Evolutionary conservation across 441 rosid genomes (phyloP).

Genomic region (Raphanus hybrid): DNA sequence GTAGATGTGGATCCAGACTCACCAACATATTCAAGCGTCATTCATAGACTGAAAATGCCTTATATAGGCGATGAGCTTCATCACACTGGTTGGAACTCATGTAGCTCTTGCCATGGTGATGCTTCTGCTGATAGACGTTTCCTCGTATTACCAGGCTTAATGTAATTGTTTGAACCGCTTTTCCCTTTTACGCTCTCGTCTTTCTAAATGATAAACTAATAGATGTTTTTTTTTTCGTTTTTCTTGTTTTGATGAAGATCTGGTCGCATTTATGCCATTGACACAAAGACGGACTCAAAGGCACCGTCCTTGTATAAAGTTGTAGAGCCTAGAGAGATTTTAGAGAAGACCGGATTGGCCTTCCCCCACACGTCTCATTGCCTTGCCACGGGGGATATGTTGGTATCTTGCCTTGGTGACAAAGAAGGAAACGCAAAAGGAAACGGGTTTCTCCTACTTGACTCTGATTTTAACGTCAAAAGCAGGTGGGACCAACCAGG

Average conservation of each 20-base stretch:
- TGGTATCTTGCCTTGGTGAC: constrained; percentile 91
- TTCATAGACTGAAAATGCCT: constrained; percentile 81
- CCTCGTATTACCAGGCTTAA: constrained; percentile 71
- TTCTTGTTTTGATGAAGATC: constrained; percentile 58
- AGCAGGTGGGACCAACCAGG: constrained; percentile 97
- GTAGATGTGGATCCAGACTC: constrained; percentile 85
- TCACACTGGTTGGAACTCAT: constrained; percentile 92
- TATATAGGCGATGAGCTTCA: constrained; percentile 86
- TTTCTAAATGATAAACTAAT: too few relatives aligned
- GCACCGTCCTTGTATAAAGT: constrained; percentile 82
- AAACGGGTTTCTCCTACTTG: constrained; percentile 89
- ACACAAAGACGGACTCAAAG: constrained; percentile 62
- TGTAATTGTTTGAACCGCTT: constrained; percentile 45
- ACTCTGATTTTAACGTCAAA: constrained; percentile 81
- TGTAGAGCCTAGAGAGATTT: constrained; percentile 67
- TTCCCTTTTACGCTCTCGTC: neutral
- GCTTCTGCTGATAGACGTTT: constrained; percentile 68
- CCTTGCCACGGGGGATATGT: constrained; percentile 83
- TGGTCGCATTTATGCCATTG: constrained; percentile 73
- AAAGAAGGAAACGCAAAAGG: constrained; percentile 87
- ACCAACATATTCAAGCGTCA: constrained; percentile 66
- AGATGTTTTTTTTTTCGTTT: too few relatives aligned
- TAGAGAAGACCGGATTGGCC: constrained; percentile 77
- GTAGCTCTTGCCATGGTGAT: constrained; percentile 94
- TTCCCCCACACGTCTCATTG: constrained; percentile 95